Percentiles rank a stretch among this genome's conserved stretches.
These are phyloP conservation scores for Coniophora puteana DNA, from an alignment of 1,284 basidiomycete genomes.

Conservation along the genomic window DNA sequence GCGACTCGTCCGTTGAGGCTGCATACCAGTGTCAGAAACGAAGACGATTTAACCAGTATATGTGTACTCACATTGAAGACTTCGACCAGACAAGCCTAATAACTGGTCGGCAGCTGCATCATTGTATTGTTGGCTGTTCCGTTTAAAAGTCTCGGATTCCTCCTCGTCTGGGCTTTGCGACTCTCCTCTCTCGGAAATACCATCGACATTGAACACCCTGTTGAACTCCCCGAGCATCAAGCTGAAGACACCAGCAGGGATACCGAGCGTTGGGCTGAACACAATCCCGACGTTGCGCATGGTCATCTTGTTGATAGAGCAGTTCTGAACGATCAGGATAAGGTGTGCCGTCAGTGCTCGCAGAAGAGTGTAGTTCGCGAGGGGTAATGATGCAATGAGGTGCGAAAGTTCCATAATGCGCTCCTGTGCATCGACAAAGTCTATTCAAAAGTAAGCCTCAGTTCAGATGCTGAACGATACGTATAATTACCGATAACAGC, in stretches of 20 bases:
- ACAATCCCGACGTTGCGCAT: constrained; percentile 99
- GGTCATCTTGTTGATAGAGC: constrained; percentile 95
- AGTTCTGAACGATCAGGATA: constrained; percentile 92
- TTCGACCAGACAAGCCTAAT: constrained; percentile 68
- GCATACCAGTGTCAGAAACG: constrained; percentile 11
- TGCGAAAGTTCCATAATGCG: constrained; percentile 84
- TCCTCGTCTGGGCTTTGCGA: constrained; percentile 33
- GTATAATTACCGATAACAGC: constrained; percentile 83
- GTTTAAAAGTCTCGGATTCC: constrained; percentile 41
- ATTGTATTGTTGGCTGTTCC: constrained; percentile 78
- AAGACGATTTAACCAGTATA: no score
- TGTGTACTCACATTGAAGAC: constrained; percentile 56
- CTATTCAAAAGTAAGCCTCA: constrained; percentile 36
- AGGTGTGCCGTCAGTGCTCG: constrained; percentile 94
- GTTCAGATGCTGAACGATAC: constrained; percentile 7
- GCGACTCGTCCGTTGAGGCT: constrained; percentile 55
- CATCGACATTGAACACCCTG: constrained; percentile 77
- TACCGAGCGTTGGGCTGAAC: constrained; percentile 92
- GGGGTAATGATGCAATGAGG: constrained; percentile 83
- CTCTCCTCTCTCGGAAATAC: constrained; percentile 25
- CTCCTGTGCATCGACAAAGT: constrained; percentile 85
- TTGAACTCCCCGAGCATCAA: constrained; percentile 91
- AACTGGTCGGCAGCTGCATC: constrained; percentile 76
- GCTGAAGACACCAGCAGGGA: constrained; percentile 93
- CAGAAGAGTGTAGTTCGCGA: constrained; percentile 92